phyloP scores from a whole-genome alignment of 345 rosid species.

The Aquilaria malaccensis region DNA sequence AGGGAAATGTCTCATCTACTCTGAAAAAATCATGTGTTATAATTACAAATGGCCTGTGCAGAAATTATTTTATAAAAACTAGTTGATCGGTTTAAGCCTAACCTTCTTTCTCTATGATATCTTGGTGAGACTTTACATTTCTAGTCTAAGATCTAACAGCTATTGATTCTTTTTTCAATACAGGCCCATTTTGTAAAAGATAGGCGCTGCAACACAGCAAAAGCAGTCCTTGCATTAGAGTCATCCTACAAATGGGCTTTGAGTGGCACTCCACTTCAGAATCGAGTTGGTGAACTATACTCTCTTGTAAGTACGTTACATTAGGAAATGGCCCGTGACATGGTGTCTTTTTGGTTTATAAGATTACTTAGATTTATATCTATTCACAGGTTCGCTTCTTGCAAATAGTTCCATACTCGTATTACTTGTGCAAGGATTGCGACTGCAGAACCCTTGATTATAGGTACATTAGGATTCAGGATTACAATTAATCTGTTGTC shows the following conservation, averaged over 20 bases:
- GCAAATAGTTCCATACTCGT: slow-evolving; percentile 81
- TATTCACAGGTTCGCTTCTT: slow-evolving; percentile 78
- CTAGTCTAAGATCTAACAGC: not conserved
- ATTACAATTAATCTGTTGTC: not conserved
- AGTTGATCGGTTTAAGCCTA: too few species aligned
- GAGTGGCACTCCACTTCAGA: slow-evolving; percentile 98
- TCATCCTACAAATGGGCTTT: slow-evolving; percentile 89
- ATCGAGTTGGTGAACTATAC: slow-evolving; percentile 97
- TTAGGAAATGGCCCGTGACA: slow-evolving; percentile 5
- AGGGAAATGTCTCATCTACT: not conserved
- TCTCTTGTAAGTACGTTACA: slow-evolving; percentile 55
- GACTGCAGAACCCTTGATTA: slow-evolving; percentile 88
- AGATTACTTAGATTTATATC: slow-evolving; percentile 7
- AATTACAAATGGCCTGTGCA: too few species aligned
- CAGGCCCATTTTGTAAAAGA: slow-evolving; percentile 95
- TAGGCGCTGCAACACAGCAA: slow-evolving; percentile 85
- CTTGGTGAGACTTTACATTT: too few species aligned
- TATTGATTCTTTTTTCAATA: slow-evolving; percentile 2
- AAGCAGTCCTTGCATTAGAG: slow-evolving; percentile 76
- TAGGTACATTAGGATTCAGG: slow-evolving; percentile 34
- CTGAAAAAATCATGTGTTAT: too few species aligned
- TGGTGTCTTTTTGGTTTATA: slow-evolving; percentile 15
- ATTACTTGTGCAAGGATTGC: slow-evolving; percentile 92
- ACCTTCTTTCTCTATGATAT: too few species aligned
- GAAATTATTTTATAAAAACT: too few species aligned